A percentile compares a stretch with the other conserved stretches of the same genome.
Conservation (phyloP, 176 grass and related monocot species). For the Eragrostis nindensis region DNA sequence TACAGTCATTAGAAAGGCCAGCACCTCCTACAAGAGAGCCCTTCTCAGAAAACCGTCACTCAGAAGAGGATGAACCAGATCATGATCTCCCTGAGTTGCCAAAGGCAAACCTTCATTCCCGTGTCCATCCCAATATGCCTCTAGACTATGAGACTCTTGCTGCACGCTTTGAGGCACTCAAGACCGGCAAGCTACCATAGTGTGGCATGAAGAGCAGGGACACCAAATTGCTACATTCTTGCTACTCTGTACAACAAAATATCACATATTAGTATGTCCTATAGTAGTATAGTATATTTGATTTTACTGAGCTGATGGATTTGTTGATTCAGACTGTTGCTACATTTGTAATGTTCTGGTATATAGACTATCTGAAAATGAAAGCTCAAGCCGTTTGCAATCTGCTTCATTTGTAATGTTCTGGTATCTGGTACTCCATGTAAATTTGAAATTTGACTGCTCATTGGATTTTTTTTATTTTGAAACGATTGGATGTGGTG, state of each 20-base stretch:
- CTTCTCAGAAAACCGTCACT: constrained; percentile 31
- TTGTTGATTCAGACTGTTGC: neutral
- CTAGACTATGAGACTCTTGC: constrained; percentile 84
- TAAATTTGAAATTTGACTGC: no score
- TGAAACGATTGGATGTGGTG: no score
- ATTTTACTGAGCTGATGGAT: constrained; percentile 28
- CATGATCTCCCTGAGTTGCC: constrained; percentile 31
- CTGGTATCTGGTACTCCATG: no score
- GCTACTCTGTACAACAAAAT: constrained; percentile 19
- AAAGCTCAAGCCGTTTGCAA: neutral
- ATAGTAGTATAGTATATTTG: constrained; percentile 4
- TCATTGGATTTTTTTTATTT: no score
- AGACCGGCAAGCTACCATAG: constrained; percentile 59
- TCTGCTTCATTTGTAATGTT: no score
- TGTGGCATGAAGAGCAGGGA: neutral
- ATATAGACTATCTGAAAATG: constrained; percentile 21
- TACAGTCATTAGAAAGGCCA: constrained; percentile 46
- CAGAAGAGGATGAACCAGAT: constrained; percentile 29
- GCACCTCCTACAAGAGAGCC: constrained; percentile 45
- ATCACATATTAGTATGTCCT: constrained; percentile 7
- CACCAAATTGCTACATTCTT: constrained; percentile 6
- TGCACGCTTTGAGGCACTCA: constrained; percentile 82
- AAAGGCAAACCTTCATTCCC: constrained; percentile 45
- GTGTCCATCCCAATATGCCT: constrained; percentile 93
- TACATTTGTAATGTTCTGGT: constrained; percentile 2